Evolutionary conservation across 2,329 filamentous ascomycete genomes (phyloP).

Genomic region (Trichoderma gracile): DNA sequence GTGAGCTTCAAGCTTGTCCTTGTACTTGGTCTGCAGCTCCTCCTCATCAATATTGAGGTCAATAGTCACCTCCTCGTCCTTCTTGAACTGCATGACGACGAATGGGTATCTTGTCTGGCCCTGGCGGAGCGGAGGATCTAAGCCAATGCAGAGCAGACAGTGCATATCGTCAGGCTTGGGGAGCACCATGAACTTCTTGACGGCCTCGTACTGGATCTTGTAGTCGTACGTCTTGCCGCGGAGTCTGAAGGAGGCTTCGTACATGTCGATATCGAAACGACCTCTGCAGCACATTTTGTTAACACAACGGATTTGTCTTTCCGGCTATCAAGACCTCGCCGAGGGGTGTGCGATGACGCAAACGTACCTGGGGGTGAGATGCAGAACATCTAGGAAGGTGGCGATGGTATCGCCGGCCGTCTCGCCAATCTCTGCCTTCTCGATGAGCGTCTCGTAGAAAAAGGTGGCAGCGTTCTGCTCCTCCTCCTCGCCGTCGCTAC

Average conservation of each 20-base stretch:
- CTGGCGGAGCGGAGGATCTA: constrained; percentile 93
- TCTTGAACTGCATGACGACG: constrained; percentile 98
- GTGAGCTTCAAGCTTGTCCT: constrained; percentile 81
- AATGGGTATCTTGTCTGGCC: constrained; percentile 98
- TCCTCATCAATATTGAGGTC: constrained; percentile 96
- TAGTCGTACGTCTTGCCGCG: constrained; percentile 99
- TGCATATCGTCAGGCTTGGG: constrained; percentile 99
- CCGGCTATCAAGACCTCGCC: no score
- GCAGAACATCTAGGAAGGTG: constrained; percentile 93
- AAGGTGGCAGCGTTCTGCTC: constrained; percentile 94
- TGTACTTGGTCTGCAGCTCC: constrained; percentile 78
- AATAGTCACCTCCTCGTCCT: constrained; percentile 94
- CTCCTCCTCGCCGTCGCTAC: constrained; percentile 58
- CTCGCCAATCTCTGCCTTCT: constrained; percentile 98
- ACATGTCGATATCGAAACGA: constrained; percentile 99
- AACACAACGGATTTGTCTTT: background rate
- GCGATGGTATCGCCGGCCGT: constrained; percentile 98
- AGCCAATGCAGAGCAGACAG: constrained; percentile 88
- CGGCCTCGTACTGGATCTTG: constrained; percentile 97
- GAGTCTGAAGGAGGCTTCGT: constrained; percentile 93
- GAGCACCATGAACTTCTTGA: constrained; percentile 98
- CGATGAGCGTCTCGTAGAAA: constrained; percentile 98
- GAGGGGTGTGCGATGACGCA: background rate
- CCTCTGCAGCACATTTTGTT: constrained; percentile 60
- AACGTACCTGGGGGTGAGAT: constrained; percentile 83